Conservation (phyloP, 805 yeast species). For the Suhomyces sp. region DNA sequence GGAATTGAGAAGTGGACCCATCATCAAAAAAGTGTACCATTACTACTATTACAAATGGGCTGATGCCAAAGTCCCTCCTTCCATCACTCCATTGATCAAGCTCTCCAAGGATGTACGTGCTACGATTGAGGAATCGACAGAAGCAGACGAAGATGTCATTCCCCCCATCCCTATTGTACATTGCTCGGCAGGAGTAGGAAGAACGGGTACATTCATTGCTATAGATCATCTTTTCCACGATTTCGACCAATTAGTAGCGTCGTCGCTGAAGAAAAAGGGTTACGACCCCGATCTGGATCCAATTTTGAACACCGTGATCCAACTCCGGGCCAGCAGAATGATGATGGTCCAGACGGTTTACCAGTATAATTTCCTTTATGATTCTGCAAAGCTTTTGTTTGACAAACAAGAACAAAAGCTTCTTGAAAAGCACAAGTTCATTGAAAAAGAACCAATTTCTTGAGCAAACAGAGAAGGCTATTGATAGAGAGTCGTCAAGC, state of each 20-base stretch:
- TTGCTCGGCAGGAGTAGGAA: conserved; percentile 96
- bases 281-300: conserved; percentile 21
- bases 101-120: conserved; percentile 19
- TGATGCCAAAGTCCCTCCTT: conserved; percentile 41
- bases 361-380: conserved; percentile 38
- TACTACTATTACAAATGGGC: conserved; percentile 45
- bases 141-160: conserved; percentile 1
- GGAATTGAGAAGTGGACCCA: conserved; percentile 16
- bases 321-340: conserved; percentile 34
- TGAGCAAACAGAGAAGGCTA: too few relatives aligned
- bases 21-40: conserved; percentile 34
- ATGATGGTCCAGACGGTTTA: conserved; percentile 46
- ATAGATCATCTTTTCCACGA: conserved; percentile 32
- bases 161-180: conserved; percentile 43
- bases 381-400: conserved; percentile 13
- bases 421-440: not conserved
- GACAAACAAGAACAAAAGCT: too few relatives aligned
- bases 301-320: conserved; percentile 26
- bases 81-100: conserved; percentile 27
- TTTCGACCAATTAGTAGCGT: conserved; percentile 25
- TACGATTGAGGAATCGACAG: not conserved
- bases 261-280: conserved; percentile 1
- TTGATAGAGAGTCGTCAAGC: too few relatives aligned
- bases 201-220: conserved; percentile 57
- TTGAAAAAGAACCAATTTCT: too few relatives aligned